A percentile compares a stretch with the other conserved stretches of the same genome.
These are phyloP conservation scores for Petunia hybrid DNA, from an alignment of 305 asterid genomes.

Conservation along the genomic window DNA sequence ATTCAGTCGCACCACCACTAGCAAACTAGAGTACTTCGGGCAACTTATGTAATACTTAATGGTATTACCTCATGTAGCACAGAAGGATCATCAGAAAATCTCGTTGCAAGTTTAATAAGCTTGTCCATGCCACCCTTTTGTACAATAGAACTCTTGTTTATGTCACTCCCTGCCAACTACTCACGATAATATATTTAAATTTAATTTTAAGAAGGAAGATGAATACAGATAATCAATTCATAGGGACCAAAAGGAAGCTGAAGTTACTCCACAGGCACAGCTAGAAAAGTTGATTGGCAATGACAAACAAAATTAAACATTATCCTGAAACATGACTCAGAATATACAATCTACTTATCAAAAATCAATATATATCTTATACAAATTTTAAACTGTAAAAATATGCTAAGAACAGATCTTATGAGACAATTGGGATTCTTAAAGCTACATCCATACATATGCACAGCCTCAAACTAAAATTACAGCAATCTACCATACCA, in stretches of 20 bases:
- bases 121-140: slow-evolving; percentile 79
- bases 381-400: background rate
- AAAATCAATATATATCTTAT: background rate
- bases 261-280: slow-evolving; percentile 14
- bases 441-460: background rate
- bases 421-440: background rate
- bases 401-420: background rate
- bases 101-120: slow-evolving; percentile 74
- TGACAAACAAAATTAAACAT: background rate
- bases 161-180: slow-evolving; percentile 98
- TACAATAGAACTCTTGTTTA: slow-evolving; percentile 74
- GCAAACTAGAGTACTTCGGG: background rate
- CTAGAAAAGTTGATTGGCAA: slow-evolving; percentile 15
- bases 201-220: background rate
- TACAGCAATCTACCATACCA: background rate
- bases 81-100: slow-evolving; percentile 76
- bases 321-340: slow-evolving; percentile 1
- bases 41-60: slow-evolving; percentile 15
- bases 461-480: background rate
- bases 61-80: slow-evolving; percentile 81
- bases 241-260: slow-evolving; percentile 11
- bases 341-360: slow-evolving; percentile 13
- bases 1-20: background rate
- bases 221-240: slow-evolving; percentile 14
- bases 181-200: slow-evolving; percentile 28